Percentiles rank a stretch among this genome's conserved stretches.
phyloP scores from a whole-genome alignment of 2,329 filamentous ascomycete genomes.

The Sclerotinia borealis region DNA sequence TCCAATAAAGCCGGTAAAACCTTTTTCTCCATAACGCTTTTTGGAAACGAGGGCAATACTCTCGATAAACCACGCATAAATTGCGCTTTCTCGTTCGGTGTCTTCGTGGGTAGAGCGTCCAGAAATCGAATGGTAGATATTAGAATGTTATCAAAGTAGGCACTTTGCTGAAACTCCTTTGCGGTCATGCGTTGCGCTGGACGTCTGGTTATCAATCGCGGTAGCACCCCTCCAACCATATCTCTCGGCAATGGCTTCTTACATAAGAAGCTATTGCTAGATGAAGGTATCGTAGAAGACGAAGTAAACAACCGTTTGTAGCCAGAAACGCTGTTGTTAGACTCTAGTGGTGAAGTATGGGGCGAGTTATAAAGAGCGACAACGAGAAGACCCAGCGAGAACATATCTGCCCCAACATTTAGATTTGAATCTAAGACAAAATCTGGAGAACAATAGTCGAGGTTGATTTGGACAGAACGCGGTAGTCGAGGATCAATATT shows the following conservation, averaged over 20 bases:
- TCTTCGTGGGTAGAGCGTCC: constrained; percentile 86
- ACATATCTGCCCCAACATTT: constrained; percentile 81
- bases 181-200: constrained; percentile 84
- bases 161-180: constrained; percentile 86
- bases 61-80: constrained; percentile 86
- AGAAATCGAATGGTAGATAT: constrained; percentile 95
- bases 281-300: constrained; percentile 70
- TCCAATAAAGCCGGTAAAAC: constrained; percentile 82
- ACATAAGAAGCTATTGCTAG: constrained; percentile 77
- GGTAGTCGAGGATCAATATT: constrained; percentile 83
- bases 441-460: constrained; percentile 92
- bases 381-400: constrained; percentile 83
- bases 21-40: constrained; percentile 91
- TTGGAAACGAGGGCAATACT: constrained; percentile 86
- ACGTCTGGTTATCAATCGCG: constrained; percentile 77
- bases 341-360: constrained; percentile 78
- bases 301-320: constrained; percentile 82
- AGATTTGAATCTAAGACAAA: constrained; percentile 89
- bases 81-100: constrained; percentile 79
- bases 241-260: constrained; percentile 75
- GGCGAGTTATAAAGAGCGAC: constrained; percentile 93
- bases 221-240: constrained; percentile 68
- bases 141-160: constrained; percentile 94
- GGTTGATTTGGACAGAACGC: constrained; percentile 73
- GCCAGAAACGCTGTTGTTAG: constrained; percentile 70